A percentile compares a stretch with the other conserved stretches of the same genome.
These are phyloP conservation scores for Spiromastix sp. DNA, from an alignment of 2,329 filamentous ascomycete genomes.

Conservation along the genomic window DNA sequence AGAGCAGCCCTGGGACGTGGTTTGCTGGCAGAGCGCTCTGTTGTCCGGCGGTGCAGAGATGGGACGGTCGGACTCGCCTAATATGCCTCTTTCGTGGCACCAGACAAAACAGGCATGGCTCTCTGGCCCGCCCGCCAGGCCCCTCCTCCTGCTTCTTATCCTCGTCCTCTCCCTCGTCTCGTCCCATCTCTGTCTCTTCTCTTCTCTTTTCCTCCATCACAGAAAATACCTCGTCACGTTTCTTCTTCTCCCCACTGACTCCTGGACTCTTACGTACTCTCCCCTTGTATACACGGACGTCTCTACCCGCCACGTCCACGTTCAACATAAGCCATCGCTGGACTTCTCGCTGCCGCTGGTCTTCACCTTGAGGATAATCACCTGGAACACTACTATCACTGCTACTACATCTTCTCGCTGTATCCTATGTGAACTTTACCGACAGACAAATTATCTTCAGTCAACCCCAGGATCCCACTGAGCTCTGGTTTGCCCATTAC, in stretches of 20 bases:
- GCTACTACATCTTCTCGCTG: too few species aligned
- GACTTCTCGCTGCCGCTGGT: neutral
- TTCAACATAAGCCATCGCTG: neutral
- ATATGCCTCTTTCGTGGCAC: slow-evolving; percentile 28
- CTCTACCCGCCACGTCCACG: slow-evolving; percentile 6
- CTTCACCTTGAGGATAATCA: too few species aligned
- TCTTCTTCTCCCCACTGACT: slow-evolving; percentile 7
- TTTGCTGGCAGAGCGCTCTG: too few species aligned
- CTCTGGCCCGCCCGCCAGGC: slow-evolving; percentile 13
- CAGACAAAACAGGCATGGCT: slow-evolving; percentile 16
- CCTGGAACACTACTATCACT: too few species aligned
- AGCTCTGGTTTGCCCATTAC: too few species aligned
- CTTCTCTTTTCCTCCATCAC: slow-evolving; percentile 8
- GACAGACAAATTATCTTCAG: too few species aligned
- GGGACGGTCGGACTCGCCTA: too few species aligned
- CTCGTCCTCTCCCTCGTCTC: slow-evolving; percentile 20
- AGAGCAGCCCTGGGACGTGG: too few species aligned
- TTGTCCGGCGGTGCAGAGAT: too few species aligned
- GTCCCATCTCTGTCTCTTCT: slow-evolving; percentile 17
- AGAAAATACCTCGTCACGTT: too few species aligned
- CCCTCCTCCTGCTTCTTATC: slow-evolving; percentile 17
- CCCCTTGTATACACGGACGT: slow-evolving; percentile 17
- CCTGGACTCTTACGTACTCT: slow-evolving; percentile 1
- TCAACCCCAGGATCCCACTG: too few species aligned
- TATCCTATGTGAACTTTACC: too few species aligned